These are phyloP conservation scores for Gossypium trilobum DNA, from an alignment of 441 rosid species.

Conservation along the genomic window DNA sequence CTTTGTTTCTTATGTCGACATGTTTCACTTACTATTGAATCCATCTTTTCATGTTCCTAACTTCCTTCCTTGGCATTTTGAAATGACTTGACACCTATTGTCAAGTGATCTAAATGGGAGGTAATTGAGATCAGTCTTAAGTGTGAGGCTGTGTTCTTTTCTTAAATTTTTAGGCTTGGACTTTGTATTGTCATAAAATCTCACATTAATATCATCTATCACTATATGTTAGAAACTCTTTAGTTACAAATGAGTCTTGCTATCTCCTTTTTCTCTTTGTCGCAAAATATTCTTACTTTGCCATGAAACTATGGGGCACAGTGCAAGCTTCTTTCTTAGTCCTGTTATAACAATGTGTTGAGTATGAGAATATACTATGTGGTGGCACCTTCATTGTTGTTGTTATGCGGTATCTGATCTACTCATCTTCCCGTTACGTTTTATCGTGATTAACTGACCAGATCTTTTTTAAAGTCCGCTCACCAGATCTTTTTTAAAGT, in stretches of 20 bases:
- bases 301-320: background rate
- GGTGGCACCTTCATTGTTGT: background rate
- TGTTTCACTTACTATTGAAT: background rate
- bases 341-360: background rate
- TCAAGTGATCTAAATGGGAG: background rate
- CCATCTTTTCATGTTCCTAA: background rate
- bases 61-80: constrained; percentile 1
- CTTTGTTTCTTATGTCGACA: background rate
- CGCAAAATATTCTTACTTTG: background rate
- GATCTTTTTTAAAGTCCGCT: background rate
- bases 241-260: background rate
- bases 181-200: background rate
- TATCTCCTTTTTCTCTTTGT: background rate
- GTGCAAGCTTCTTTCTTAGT: background rate
- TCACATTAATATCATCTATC: background rate
- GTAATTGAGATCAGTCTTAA: background rate
- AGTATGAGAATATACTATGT: background rate
- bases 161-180: background rate
- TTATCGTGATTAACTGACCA: background rate
- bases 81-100: background rate
- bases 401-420: background rate
- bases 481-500: background rate
- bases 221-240: background rate
- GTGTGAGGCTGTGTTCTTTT: background rate
- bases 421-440: background rate